Conservation (phyloP, 768 basidiomycete genomes). For the Plicaturopsis crispa region DNA sequence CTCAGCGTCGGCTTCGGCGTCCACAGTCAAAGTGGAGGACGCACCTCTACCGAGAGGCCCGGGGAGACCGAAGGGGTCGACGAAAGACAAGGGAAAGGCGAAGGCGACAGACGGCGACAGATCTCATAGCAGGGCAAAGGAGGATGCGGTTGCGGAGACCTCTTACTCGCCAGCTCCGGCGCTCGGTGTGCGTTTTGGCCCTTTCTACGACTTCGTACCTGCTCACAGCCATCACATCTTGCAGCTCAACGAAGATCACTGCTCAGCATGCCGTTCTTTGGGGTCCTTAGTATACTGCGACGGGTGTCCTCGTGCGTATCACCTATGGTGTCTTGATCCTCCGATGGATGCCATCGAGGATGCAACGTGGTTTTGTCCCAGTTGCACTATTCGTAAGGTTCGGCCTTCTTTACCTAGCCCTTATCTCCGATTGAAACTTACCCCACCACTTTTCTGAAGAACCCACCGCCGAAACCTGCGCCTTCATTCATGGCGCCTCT, state of each 20-base stretch:
- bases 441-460: slow-evolving; percentile 31
- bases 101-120: slow-evolving; percentile 37
- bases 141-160: slow-evolving; percentile 31
- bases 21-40: slow-evolving; percentile 69
- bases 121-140: slow-evolving; percentile 30
- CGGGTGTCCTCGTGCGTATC: slow-evolving; percentile 93
- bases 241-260: slow-evolving; percentile 74
- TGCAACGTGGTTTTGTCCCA: slow-evolving; percentile 72
- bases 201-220: slow-evolving; percentile 1
- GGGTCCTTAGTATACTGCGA: slow-evolving; percentile 95
- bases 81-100: slow-evolving; percentile 24
- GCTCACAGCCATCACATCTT: no score
- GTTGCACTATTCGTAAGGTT: slow-evolving; percentile 63
- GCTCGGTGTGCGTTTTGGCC: slow-evolving; percentile 24
- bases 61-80: slow-evolving; percentile 17
- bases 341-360: slow-evolving; percentile 82
- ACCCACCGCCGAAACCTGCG: slow-evolving; percentile 60
- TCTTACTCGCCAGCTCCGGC: slow-evolving; percentile 29
- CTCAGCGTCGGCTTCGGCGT: no score
- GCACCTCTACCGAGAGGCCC: no score
- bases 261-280: slow-evolving; percentile 70
- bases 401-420: slow-evolving; percentile 15
- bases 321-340: slow-evolving; percentile 94
- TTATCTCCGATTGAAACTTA: background rate
- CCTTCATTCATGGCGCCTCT: slow-evolving; percentile 66